These are phyloP conservation scores for Lodderomyces parapsilosis DNA, from an alignment of 1,139 yeast species.

Conservation along the genomic window DNA sequence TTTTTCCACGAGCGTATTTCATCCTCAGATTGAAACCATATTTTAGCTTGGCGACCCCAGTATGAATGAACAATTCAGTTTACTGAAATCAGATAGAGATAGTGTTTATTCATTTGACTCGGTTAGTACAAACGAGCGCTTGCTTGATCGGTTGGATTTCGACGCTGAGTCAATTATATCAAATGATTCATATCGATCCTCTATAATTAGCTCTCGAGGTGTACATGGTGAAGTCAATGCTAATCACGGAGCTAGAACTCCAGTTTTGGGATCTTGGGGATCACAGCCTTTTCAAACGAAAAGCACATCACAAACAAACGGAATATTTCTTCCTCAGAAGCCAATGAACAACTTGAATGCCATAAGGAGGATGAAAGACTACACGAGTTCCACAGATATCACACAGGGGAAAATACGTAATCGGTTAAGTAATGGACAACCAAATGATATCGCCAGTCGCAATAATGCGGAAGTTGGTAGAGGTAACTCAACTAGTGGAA, in stretches of 20 bases:
- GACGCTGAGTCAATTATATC: slow-evolving; percentile 17
- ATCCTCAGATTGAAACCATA: too few relatives aligned
- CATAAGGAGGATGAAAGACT: slow-evolving; percentile 10
- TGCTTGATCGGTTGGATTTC: slow-evolving; percentile 41
- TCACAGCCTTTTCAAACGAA: neutral
- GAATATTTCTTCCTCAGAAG: slow-evolving; percentile 7
- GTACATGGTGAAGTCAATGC: neutral
- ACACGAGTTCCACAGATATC: neutral
- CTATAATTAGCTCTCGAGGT: neutral
- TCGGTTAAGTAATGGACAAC: neutral
- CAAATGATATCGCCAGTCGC: neutral
- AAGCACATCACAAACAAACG: neutral
- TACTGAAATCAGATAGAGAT: slow-evolving; percentile 12
- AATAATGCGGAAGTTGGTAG: neutral
- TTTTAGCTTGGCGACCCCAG: too few relatives aligned
- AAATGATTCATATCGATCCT: neutral
- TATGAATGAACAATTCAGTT: neutral
- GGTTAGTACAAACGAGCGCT: slow-evolving; percentile 43
- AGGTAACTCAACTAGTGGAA: neutral
- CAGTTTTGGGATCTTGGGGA: neutral
- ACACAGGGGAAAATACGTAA: neutral
- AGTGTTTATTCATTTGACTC: slow-evolving; percentile 44
- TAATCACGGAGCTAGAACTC: neutral
- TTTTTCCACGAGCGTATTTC: too few relatives aligned
- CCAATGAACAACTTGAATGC: slow-evolving; percentile 10